A percentile compares a stretch with the other conserved stretches of the same genome.
These are phyloP conservation scores for Paramecium biaurelia DNA, from an alignment of 73 alveolate species.

Conservation along the genomic window DNA sequence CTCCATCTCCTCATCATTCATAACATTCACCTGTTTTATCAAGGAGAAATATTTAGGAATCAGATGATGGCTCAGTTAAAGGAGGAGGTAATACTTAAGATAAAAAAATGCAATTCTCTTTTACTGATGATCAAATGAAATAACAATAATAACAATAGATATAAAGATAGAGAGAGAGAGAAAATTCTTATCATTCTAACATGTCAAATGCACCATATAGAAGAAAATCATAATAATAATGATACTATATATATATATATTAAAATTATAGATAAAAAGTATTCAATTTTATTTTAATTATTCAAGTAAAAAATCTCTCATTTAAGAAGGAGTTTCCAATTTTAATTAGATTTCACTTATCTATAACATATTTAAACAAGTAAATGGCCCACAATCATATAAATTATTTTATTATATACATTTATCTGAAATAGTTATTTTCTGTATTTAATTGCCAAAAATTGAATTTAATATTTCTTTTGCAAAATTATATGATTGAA, in stretches of 20 bases:
- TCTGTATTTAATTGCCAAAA: not conserved
- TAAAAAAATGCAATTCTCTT: not conserved
- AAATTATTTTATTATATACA: not conserved
- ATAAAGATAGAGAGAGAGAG: not conserved
- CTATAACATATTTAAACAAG: not conserved
- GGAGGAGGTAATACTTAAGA: constrained; percentile 17
- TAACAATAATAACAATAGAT: not conserved
- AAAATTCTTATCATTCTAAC: not conserved
- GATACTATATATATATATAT: not conserved
- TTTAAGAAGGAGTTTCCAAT: not conserved
- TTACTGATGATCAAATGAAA: not conserved
- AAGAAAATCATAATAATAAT: not conserved
- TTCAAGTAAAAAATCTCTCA: not conserved
- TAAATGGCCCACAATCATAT: not conserved
- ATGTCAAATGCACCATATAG: constrained; percentile 8
- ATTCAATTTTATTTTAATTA: not conserved
- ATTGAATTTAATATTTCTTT: not conserved
- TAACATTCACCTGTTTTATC: not conserved
- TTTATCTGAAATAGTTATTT: not conserved
- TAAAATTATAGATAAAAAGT: not conserved
- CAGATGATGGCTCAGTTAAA: not conserved
- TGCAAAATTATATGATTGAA: not conserved
- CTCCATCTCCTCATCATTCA: constrained; percentile 28
- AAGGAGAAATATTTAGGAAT: not conserved
- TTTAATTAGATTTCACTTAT: not conserved